Evolutionary conservation across 345 rosid genomes (phyloP), one percentile per base, ranked within the genome.

Genomic region (Brassica nigra): DNA sequence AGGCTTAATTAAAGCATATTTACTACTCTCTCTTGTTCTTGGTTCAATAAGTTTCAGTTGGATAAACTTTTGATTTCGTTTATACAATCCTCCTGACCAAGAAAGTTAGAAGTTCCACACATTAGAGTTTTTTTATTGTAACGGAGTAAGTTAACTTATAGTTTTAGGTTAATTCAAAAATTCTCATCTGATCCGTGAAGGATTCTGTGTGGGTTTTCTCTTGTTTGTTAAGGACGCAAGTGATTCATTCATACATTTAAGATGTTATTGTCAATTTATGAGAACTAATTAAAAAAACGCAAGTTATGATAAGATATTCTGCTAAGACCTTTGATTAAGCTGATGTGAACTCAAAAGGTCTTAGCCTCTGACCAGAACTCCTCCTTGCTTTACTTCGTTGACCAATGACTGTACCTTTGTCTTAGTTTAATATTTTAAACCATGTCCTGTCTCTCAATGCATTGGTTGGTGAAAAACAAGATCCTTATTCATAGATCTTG

Each of bases 211-310:
- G 42, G 42, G 42, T 8, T 37, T 39, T 39, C 47, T 39, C 47
- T 39, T 39, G 47, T 39, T 39, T 39, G 47, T 39, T 39, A 39
- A 12, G 12, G 82, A 55, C 66, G 72, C 70, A 70, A 71, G 70
- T 80, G 85, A 84, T 84, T 85, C 74, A 76, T 71, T 88, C 75
- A 68, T 61, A 74, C 18, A 18, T 18, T 18, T 79, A 47, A 36
- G 76, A 74, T 82, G 83, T 79, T 66, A 33, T 85, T 82, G 83
- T 86, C 84, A 73, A 82, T 81, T 82, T 79, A 68, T 76, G 71
- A 74, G 79, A 18, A 18, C 18, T 76, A 18, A 16, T 68, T 4
- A 69, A 44, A 39, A 39, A 73, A 15, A 58, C 75, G 68, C 42
- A 68, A 79, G 39, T 72, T 30, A 44, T 74, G 74, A 73, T 83